A percentile compares a stretch with the other conserved stretches of the same genome.
Evolutionary conservation across 2,329 filamentous ascomycete species (phyloP).

Genomic region (Monilinia aucupariae): DNA sequence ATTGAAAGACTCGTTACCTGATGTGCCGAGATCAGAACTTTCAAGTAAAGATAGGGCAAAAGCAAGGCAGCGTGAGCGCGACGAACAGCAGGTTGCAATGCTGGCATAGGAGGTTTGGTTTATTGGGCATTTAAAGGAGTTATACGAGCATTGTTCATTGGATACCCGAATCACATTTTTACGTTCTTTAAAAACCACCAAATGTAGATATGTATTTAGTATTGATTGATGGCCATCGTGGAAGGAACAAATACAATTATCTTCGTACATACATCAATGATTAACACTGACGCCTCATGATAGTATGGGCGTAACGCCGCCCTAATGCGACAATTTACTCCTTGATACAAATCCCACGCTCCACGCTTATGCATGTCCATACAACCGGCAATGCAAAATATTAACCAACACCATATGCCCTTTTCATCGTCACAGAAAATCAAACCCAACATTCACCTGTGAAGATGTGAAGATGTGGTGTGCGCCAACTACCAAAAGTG

Average conservation of each 20-base stretch:
- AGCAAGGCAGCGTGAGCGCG: slow-evolving; percentile 26
- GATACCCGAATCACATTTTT: slow-evolving; percentile 25
- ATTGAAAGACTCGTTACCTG: slow-evolving; percentile 26
- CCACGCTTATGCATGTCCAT: slow-evolving; percentile 17
- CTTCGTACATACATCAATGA: background rate
- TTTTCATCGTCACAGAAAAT: background rate
- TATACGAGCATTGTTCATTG: slow-evolving; percentile 17
- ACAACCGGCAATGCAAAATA: background rate
- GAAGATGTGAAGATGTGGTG: background rate
- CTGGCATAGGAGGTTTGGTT: slow-evolving; percentile 26
- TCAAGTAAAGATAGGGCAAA: slow-evolving; percentile 28
- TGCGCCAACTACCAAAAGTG: background rate
- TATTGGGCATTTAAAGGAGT: slow-evolving; percentile 31
- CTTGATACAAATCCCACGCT: slow-evolving; percentile 5
- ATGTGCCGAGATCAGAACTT: slow-evolving; percentile 30
- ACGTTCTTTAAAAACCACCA: background rate
- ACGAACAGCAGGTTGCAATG: slow-evolving; percentile 31
- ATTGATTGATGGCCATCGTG: background rate
- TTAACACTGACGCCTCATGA: background rate
- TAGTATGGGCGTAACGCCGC: background rate
- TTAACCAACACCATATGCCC: background rate
- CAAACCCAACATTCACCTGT: background rate
- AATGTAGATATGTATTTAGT: slow-evolving; percentile 2
- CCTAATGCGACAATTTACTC: slow-evolving; percentile 5
- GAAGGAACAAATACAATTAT: background rate